Percentiles rank a stretch among this genome's conserved stretches.
Conservation (phyloP, 2,329 filamentous ascomycete genomes). For the Sclerotinia glacialis region DNA sequence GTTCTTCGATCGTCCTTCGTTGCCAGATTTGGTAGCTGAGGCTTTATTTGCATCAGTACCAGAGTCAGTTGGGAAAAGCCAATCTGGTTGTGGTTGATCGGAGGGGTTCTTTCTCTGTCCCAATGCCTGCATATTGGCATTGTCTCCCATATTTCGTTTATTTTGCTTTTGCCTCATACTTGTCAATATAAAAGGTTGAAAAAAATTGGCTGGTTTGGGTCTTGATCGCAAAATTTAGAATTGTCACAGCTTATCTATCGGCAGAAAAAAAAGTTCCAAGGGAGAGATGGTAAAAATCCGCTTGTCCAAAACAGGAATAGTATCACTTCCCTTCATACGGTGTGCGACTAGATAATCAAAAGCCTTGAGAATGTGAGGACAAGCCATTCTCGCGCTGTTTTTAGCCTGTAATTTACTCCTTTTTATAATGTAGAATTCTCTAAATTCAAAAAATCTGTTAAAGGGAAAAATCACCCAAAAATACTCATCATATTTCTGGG, state of each 20-base stretch:
- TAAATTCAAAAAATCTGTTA: not conserved
- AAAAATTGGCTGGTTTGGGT: not conserved
- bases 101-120: conserved; percentile 35
- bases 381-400: not conserved
- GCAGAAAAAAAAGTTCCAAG: conserved; percentile 16
- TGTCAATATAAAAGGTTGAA: not conserved
- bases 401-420: not conserved
- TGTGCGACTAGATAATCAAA: not conserved
- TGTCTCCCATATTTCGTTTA: conserved; percentile 31
- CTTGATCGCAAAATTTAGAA: conserved; percentile 1
- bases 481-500: not conserved
- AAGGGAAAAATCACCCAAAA: not conserved
- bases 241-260: conserved; percentile 15
- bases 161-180: conserved; percentile 14
- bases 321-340: not conserved
- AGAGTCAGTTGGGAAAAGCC: conserved; percentile 36
- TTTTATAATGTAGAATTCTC: not conserved
- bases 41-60: conserved; percentile 27
- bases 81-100: conserved; percentile 35
- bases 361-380: not conserved
- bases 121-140: conserved; percentile 39
- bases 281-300: not conserved
- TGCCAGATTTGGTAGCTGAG: conserved; percentile 25
- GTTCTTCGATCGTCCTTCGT: conserved; percentile 27
- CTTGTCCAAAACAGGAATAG: not conserved